These are phyloP conservation scores for Populus alba DNA, from an alignment of 345 rosid genomes.

Conservation along the genomic window DNA sequence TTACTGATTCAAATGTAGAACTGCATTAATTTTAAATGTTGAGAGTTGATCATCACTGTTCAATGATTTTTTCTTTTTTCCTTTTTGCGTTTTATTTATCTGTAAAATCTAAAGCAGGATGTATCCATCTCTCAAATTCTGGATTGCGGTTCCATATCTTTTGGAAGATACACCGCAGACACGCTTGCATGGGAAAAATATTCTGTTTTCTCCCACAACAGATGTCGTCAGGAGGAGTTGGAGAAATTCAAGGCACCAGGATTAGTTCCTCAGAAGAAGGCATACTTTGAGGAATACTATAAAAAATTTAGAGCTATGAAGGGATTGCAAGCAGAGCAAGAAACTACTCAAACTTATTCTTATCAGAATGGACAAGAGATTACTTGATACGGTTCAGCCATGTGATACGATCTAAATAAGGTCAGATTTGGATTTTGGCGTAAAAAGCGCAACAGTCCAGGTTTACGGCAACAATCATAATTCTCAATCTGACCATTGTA, in stretches of 20 bases:
- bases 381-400: too few relatives aligned
- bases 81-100: not conserved
- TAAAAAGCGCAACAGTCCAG: too few relatives aligned
- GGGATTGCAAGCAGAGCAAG: conserved; percentile 16
- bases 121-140: conserved; percentile 2
- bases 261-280: conserved; percentile 32
- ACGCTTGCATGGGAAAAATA: conserved; percentile 27
- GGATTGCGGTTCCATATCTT: conserved; percentile 22
- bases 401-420: too few relatives aligned
- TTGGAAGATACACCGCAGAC: conserved; percentile 25
- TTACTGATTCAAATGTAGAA: not conserved
- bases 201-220: conserved; percentile 28
- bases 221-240: conserved; percentile 20
- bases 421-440: too few relatives aligned
- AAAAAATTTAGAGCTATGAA: conserved; percentile 23
- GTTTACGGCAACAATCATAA: too few relatives aligned
- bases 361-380: not conserved
- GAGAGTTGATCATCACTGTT: not conserved
- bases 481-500: too few relatives aligned
- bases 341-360: not conserved
- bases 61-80: not conserved
- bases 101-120: conserved; percentile 5
- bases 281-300: conserved; percentile 31
- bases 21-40: not conserved
- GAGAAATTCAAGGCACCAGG: conserved; percentile 25